Evolutionary conservation across 257 asterid species (phyloP), one percentile per base, ranked within the genome.

Genomic region (Eucommia ulmoides): DNA sequence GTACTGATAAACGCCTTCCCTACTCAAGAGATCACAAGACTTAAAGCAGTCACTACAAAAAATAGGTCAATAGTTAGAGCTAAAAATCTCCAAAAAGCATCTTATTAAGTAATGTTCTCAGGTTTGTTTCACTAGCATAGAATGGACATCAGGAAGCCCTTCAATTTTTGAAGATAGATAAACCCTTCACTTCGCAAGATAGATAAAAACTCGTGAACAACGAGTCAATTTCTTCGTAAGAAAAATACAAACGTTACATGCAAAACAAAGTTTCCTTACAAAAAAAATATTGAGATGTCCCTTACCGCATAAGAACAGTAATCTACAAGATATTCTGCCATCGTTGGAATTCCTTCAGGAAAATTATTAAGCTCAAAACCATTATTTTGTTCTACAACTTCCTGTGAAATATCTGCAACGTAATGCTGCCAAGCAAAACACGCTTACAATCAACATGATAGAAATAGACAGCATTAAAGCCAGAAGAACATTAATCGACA

Each of bases 281-380:
- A n/a, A n/a, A n/a, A n/a, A n/a, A n/a, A n/a, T n/a, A n/a, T n/a
- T n/a, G n/a, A n/a, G n/a, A n/a, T n/a, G n/a, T n/a, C 62, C 42
- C 91, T 76, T 82, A 89, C 98, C 53, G 83, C 58, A 47, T 80
- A 72, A 60, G 82, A 74, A 67, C 98, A 89, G 60, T 89, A 89
- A 65, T 71, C 71, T 16, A 72, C 68, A n/a, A 89, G 84, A 79
- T 80, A 80, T 53, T 85, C 84, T 19, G 73, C 64, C 59, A 85
- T 63, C 35, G 93, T 61, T 71, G 98, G 96, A 58, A 83, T 46
- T 45, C 96, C 98, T 50, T 80, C 92, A 7, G 96, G 96, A 63
- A 80, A 59, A 55, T 67, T 73, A 59, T 70, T 51, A 24, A 67
- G 69, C 41, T 83, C 93, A 63, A 65, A 74, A 41, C 94, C 94